These are phyloP conservation scores for Podospora comata DNA, from an alignment of 495 filamentous ascomycete genomes.

Conservation along the genomic window DNA sequence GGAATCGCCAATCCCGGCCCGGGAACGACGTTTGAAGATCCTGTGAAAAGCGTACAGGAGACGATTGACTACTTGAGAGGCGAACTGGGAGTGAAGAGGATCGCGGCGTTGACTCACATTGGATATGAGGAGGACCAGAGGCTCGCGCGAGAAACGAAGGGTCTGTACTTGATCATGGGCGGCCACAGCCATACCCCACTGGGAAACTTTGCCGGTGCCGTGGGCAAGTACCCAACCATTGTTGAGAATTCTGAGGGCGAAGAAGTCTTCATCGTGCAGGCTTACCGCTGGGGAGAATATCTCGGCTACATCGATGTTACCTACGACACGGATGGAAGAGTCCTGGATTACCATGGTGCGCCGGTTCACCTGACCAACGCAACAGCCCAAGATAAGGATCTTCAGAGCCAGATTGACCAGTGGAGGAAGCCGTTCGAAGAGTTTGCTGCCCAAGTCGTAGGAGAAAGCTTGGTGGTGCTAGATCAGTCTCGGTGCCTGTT, in stretches of 20 bases:
- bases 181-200: conserved; percentile 60
- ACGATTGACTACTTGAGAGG: conserved; percentile 51
- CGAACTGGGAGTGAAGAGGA: conserved; percentile 50
- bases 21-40: conserved; percentile 51
- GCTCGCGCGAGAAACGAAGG: conserved; percentile 48
- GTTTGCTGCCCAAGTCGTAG: conserved; percentile 47
- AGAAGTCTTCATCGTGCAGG: conserved; percentile 59
- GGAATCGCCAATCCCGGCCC: conserved; percentile 50
- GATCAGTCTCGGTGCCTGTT: conserved; percentile 51
- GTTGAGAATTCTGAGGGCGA: conserved; percentile 53
- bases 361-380: conserved; percentile 56
- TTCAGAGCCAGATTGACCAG: conserved; percentile 49
- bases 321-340: conserved; percentile 49
- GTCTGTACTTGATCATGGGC: conserved; percentile 56
- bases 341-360: conserved; percentile 53
- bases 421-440: conserved; percentile 54
- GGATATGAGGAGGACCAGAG: conserved; percentile 56
- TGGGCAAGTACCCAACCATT: conserved; percentile 56
- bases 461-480: conserved; percentile 44
- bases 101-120: conserved; percentile 58
- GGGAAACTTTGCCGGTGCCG: conserved; percentile 47
- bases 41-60: conserved; percentile 48
- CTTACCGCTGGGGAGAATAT: conserved; percentile 60
- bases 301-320: conserved; percentile 58
- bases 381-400: conserved; percentile 47